Evolutionary conservation across 2,329 filamentous ascomycete species (phyloP).

Genomic region (Alternaria gansuensis): DNA sequence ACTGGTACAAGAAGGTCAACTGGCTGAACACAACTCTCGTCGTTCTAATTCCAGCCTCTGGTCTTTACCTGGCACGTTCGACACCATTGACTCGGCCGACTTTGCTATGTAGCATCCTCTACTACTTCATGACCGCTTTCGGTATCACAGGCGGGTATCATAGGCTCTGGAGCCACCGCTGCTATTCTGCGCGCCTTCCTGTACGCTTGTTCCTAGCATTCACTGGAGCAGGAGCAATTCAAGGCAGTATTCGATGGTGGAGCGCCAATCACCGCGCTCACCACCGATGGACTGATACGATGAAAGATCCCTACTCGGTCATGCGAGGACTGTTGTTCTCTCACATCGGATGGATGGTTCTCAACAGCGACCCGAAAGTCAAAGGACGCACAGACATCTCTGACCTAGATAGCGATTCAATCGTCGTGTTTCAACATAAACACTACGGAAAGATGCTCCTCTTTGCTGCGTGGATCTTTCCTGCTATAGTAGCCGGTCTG

Average conservation of each 20-base stretch:
- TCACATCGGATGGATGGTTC: slow-evolving; percentile 61
- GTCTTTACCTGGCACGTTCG: slow-evolving; percentile 78
- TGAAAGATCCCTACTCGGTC: slow-evolving; percentile 61
- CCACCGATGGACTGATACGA: slow-evolving; percentile 61
- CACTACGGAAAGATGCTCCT: slow-evolving; percentile 56
- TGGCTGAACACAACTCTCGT: slow-evolving; percentile 89
- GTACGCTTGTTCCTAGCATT: slow-evolving; percentile 59
- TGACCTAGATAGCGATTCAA: slow-evolving; percentile 60
- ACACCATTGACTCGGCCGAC: slow-evolving; percentile 77
- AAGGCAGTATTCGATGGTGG: slow-evolving; percentile 61
- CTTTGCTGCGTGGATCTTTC: slow-evolving; percentile 56
- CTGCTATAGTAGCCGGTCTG: slow-evolving; percentile 57
- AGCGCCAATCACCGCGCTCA: slow-evolving; percentile 60
- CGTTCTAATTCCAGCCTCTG: slow-evolving; percentile 75
- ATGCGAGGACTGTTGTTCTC: slow-evolving; percentile 59
- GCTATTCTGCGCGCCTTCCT: slow-evolving; percentile 55
- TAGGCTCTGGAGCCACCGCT: slow-evolving; percentile 72
- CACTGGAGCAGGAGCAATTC: slow-evolving; percentile 58
- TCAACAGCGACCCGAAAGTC: slow-evolving; percentile 61
- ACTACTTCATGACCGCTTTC: slow-evolving; percentile 83
- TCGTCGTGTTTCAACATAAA: slow-evolving; percentile 60
- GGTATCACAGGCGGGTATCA: slow-evolving; percentile 69
- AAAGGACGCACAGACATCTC: slow-evolving; percentile 60
- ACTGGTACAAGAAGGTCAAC: slow-evolving; percentile 92
- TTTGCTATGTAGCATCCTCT: slow-evolving; percentile 74